Conservation (phyloP, 2,329 filamentous ascomycete genomes). For the Chaetomiaceae sp. region DNA sequence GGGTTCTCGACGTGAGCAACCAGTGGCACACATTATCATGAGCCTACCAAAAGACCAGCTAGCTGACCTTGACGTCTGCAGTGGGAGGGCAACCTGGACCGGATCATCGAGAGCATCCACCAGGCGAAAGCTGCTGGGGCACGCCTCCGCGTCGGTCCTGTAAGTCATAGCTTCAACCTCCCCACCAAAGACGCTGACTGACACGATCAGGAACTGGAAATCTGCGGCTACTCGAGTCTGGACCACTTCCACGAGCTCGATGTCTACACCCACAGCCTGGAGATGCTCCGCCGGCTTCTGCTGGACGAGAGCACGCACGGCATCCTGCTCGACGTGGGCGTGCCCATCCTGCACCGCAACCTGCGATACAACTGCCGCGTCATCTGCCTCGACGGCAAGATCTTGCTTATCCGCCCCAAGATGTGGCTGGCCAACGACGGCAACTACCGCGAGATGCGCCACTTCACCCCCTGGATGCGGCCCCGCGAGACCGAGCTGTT, state of each 20-base stretch:
- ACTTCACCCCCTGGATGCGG: slow-evolving; percentile 59
- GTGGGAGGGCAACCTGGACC: slow-evolving; percentile 49
- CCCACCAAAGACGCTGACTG: background rate
- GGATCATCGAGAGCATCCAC: slow-evolving; percentile 54
- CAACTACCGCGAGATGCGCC: slow-evolving; percentile 55
- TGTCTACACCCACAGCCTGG: slow-evolving; percentile 54
- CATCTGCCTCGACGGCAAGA: slow-evolving; percentile 57
- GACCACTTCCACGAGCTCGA: slow-evolving; percentile 61
- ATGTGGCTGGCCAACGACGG: slow-evolving; percentile 61
- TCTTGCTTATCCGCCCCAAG: slow-evolving; percentile 53
- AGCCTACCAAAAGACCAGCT: background rate
- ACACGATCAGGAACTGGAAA: slow-evolving; percentile 38
- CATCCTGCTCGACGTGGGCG: slow-evolving; percentile 60
- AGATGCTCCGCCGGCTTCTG: slow-evolving; percentile 57
- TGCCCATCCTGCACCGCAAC: slow-evolving; percentile 57
- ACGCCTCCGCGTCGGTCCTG: slow-evolving; percentile 53
- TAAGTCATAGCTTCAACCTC: slow-evolving; percentile 7
- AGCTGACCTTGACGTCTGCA: background rate
- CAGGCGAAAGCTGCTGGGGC: slow-evolving; percentile 58
- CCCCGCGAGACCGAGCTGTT: slow-evolving; percentile 57
- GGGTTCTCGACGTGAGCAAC: slow-evolving; percentile 25
- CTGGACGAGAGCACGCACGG: slow-evolving; percentile 53
- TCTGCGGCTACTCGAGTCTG: slow-evolving; percentile 56
- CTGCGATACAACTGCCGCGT: slow-evolving; percentile 60
- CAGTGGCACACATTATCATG: background rate